These are phyloP conservation scores for Cryptosporidium viatorum DNA, from an alignment of 169 alveolate species.

Conservation along the genomic window DNA sequence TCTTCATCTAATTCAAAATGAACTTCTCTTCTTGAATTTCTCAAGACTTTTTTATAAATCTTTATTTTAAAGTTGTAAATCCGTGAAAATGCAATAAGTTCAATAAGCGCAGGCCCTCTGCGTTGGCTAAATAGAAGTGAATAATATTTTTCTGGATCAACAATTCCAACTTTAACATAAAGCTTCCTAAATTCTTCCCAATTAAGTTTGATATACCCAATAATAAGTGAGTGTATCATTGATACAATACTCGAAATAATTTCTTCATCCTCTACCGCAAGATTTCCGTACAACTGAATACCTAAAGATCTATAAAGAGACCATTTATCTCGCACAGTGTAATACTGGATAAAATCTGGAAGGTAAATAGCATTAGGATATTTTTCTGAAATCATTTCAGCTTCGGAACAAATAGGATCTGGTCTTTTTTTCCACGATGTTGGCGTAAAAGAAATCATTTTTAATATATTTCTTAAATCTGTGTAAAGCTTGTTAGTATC, in stretches of 20 bases:
- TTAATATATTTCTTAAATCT: background rate
- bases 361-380: slow-evolving; percentile 11
- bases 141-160: slow-evolving; percentile 61
- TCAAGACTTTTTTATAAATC: slow-evolving; percentile 17
- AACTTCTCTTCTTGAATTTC: background rate
- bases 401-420: slow-evolving; percentile 37
- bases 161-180: slow-evolving; percentile 13
- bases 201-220: slow-evolving; percentile 34
- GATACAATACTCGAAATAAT: slow-evolving; percentile 31
- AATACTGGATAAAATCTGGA: slow-evolving; percentile 47
- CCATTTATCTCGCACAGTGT: slow-evolving; percentile 40
- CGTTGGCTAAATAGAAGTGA: slow-evolving; percentile 18
- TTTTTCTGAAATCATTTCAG: slow-evolving; percentile 2
- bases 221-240: slow-evolving; percentile 22
- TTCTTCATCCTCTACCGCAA: background rate
- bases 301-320: slow-evolving; percentile 36
- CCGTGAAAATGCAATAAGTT: slow-evolving; percentile 52
- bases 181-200: slow-evolving; percentile 47
- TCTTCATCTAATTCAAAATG: slow-evolving; percentile 47
- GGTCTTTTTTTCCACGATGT: slow-evolving; percentile 26
- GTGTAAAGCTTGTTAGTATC: background rate
- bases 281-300: slow-evolving; percentile 47
- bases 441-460: slow-evolving; percentile 16
- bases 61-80: slow-evolving; percentile 16
- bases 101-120: slow-evolving; percentile 42